Percentiles rank a stretch among this genome's conserved stretches.
These are phyloP conservation scores for Quercus lobata DNA, from an alignment of 331 rosid genomes.

Conservation along the genomic window DNA sequence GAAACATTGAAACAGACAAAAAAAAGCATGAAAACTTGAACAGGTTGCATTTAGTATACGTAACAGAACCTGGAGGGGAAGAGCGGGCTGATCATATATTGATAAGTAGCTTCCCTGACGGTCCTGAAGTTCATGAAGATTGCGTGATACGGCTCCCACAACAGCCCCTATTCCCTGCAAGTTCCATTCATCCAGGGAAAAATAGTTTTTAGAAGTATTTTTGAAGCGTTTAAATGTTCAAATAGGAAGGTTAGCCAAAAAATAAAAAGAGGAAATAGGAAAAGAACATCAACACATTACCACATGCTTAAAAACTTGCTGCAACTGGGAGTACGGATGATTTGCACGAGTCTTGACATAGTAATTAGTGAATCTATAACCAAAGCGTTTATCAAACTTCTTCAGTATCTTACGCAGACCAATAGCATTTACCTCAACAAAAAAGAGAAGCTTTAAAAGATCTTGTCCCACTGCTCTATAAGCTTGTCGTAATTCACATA, in stretches of 20 bases:
- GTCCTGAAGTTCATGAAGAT: constrained; percentile 92
- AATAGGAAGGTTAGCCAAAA: too few species aligned
- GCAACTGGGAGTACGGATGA: constrained; percentile 97
- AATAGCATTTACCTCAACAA: constrained; percentile 82
- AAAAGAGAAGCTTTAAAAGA: constrained; percentile 76
- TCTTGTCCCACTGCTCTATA: constrained; percentile 80
- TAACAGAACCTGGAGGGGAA: constrained; percentile 72
- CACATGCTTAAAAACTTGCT: constrained; percentile 99
- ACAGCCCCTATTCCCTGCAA: constrained; percentile 88
- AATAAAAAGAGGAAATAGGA: background rate
- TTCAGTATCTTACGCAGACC: constrained; percentile 96
- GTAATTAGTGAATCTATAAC: constrained; percentile 82
- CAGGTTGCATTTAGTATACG: constrained; percentile 9
- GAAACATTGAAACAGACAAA: background rate
- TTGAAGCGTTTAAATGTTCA: background rate
- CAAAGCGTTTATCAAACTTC: constrained; percentile 94
- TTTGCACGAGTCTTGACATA: constrained; percentile 93
- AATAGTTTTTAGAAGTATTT: background rate
- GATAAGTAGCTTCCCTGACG: constrained; percentile 91
- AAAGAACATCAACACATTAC: constrained; percentile 44
- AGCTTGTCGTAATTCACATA: constrained; percentile 64
- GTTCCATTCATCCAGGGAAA: constrained; percentile 14
- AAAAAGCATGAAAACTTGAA: background rate
- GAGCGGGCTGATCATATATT: constrained; percentile 77
- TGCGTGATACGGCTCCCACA: constrained; percentile 94